Percentiles rank a stretch among this genome's conserved stretches.
Evolutionary conservation across 2,329 filamentous ascomycete genomes (phyloP).

Genomic region (Tolypocladium amazonense): DNA sequence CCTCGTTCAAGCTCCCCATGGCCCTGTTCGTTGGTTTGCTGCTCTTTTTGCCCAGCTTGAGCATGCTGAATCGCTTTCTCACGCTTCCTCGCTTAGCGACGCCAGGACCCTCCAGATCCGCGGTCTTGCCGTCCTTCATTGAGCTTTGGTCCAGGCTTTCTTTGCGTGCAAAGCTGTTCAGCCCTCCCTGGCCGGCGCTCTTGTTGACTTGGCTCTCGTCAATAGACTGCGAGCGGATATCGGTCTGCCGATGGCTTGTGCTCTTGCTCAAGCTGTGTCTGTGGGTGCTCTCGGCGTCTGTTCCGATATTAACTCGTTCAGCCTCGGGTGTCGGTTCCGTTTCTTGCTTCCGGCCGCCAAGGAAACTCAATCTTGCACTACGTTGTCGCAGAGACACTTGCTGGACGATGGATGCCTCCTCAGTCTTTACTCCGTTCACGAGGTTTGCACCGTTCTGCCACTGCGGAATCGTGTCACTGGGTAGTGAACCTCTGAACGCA

Average conservation of each 20-base stretch:
- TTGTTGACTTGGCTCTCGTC: slow-evolving; percentile 14
- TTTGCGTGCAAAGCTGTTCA: slow-evolving; percentile 13
- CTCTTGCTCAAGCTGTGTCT: slow-evolving; percentile 20
- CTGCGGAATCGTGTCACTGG: slow-evolving; percentile 23
- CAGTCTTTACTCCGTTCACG: slow-evolving; percentile 25
- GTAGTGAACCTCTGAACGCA: slow-evolving; percentile 37
- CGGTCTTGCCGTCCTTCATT: slow-evolving; percentile 11
- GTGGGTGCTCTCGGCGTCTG: slow-evolving; percentile 21
- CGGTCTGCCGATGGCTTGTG: slow-evolving; percentile 23
- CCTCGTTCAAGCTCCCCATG: slow-evolving; percentile 47
- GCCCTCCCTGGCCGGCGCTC: slow-evolving; percentile 4
- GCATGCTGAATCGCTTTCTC: slow-evolving; percentile 66
- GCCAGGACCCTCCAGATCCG: slow-evolving; percentile 17
- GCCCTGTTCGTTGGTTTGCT: slow-evolving; percentile 38
- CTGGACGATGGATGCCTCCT: slow-evolving; percentile 39
- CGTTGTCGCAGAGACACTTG: slow-evolving; percentile 41
- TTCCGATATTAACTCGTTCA: slow-evolving; percentile 16
- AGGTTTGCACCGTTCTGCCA: slow-evolving; percentile 20
- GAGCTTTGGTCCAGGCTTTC: slow-evolving; percentile 17
- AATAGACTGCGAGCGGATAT: slow-evolving; percentile 31
- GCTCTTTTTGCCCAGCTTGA: slow-evolving; percentile 63
- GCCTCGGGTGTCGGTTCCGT: slow-evolving; percentile 17
- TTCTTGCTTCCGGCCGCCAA: slow-evolving; percentile 41
- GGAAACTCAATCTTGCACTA: slow-evolving; percentile 45
- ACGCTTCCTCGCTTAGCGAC: slow-evolving; percentile 49